phyloP scores from a whole-genome alignment of 2,329 filamentous ascomycete genomes.

The Fusarium ramigenum region DNA sequence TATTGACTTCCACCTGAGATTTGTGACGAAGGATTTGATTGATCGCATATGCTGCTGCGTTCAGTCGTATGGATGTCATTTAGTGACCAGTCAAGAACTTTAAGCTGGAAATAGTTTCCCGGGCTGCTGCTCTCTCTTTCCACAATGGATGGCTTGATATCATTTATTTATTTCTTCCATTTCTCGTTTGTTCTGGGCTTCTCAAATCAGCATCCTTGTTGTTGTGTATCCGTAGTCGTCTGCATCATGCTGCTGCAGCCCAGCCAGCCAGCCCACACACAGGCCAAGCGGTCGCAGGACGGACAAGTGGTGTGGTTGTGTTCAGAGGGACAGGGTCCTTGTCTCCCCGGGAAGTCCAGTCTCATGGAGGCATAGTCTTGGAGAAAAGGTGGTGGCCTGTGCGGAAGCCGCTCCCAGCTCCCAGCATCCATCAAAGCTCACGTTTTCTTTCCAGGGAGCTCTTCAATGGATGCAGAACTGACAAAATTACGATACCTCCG shows the following conservation, averaged over 20 bases:
- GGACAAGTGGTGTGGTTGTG: slow-evolving; percentile 38
- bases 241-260: slow-evolving; percentile 25
- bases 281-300: slow-evolving; percentile 41
- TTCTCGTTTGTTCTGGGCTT: not conserved
- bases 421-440: slow-evolving; percentile 10
- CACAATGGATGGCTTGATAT: not conserved
- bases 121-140: slow-evolving; percentile 3
- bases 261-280: slow-evolving; percentile 21
- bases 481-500: not conserved
- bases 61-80: not conserved
- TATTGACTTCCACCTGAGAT: not conserved
- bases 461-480: slow-evolving; percentile 2
- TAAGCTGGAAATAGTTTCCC: slow-evolving; percentile 14
- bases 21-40: not conserved
- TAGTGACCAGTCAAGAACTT: slow-evolving; percentile 2
- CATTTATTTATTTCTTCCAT: not conserved
- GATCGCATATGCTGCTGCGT: not conserved
- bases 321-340: slow-evolving; percentile 20
- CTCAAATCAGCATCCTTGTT: slow-evolving; percentile 27
- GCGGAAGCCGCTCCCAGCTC: slow-evolving; percentile 18
- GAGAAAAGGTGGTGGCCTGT: slow-evolving; percentile 31
- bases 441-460: slow-evolving; percentile 25
- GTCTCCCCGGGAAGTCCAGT: slow-evolving; percentile 33
- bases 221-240: slow-evolving; percentile 16
- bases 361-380: slow-evolving; percentile 24